A percentile compares a stretch with the other conserved stretches of the same genome.
Conservation (phyloP, 1,284 basidiomycete species). For the Cerrena zonata region DNA sequence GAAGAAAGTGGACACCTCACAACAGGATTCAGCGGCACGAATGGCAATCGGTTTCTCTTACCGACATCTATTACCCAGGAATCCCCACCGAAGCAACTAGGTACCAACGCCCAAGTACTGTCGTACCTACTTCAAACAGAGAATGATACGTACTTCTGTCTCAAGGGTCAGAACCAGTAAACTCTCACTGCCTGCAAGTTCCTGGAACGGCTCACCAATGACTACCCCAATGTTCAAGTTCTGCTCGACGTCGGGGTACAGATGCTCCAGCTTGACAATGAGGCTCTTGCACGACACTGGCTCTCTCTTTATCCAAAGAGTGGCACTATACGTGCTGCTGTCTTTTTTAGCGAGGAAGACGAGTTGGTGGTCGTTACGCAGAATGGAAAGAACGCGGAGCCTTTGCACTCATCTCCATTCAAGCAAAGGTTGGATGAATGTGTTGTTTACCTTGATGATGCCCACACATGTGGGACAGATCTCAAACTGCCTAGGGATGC, state of each 20-base stretch:
- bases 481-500: slow-evolving; percentile 40
- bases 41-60: slow-evolving; percentile 45
- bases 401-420: slow-evolving; percentile 39
- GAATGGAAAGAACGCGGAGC: slow-evolving; percentile 32
- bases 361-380: slow-evolving; percentile 2
- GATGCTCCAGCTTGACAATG: slow-evolving; percentile 46
- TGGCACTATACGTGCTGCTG: neutral
- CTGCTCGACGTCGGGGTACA: slow-evolving; percentile 54
- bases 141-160: slow-evolving; percentile 35
- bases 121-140: slow-evolving; percentile 40
- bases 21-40: slow-evolving; percentile 56
- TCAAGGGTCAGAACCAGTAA: slow-evolving; percentile 18
- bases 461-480: slow-evolving; percentile 54
- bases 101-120: slow-evolving; percentile 49
- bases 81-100: slow-evolving; percentile 36
- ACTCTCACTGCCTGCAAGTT: slow-evolving; percentile 24
- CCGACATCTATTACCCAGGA: slow-evolving; percentile 41
- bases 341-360: neutral
- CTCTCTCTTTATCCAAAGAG: slow-evolving; percentile 24
- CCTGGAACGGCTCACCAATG: slow-evolving; percentile 23
- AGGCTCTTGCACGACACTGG: slow-evolving; percentile 38
- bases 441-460: slow-evolving; percentile 52
- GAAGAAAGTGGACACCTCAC: slow-evolving; percentile 30
- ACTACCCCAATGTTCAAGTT: slow-evolving; percentile 36
- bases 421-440: slow-evolving; percentile 38